A percentile compares a stretch with the other conserved stretches of the same genome.
Evolutionary conservation across 768 basidiomycete genomes (phyloP).

Genomic region (Termitomyces sp.): DNA sequence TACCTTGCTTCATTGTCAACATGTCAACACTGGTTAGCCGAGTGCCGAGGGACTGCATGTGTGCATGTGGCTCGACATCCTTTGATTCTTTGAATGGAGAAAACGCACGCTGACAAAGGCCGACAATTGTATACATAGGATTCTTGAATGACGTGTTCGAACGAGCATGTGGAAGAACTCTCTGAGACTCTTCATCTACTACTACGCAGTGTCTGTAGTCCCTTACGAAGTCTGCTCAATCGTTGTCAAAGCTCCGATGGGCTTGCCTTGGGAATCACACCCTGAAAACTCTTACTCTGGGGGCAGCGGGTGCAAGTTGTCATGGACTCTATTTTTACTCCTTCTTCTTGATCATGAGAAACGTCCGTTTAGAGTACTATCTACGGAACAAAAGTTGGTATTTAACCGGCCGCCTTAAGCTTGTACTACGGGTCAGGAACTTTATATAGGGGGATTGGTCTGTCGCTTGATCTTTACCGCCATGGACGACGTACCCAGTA

Average conservation of each 20-base stretch:
- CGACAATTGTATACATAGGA: background rate
- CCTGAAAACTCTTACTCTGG: too few relatives aligned
- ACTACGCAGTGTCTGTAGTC: background rate
- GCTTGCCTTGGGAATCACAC: too few relatives aligned
- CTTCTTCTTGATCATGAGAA: background rate
- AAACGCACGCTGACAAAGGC: too few relatives aligned
- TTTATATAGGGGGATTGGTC: background rate
- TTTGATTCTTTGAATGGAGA: too few relatives aligned
- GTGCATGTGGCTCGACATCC: too few relatives aligned
- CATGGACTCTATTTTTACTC: background rate
- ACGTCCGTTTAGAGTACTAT: too few relatives aligned
- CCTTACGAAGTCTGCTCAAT: background rate
- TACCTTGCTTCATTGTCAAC: too few relatives aligned
- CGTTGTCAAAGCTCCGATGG: too few relatives aligned
- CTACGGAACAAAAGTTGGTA: too few relatives aligned
- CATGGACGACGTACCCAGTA: conserved; percentile 28
- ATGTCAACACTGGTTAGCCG: background rate
- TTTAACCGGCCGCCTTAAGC: background rate
- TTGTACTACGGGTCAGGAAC: background rate
- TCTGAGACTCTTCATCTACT: background rate
- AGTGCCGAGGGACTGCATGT: too few relatives aligned
- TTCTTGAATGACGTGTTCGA: background rate
- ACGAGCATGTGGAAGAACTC: background rate
- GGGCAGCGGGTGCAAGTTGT: background rate
- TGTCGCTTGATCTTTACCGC: background rate